phyloP scores from a whole-genome alignment of 2,329 filamentous ascomycete species.

The Hymenoscyphus scutula region DNA sequence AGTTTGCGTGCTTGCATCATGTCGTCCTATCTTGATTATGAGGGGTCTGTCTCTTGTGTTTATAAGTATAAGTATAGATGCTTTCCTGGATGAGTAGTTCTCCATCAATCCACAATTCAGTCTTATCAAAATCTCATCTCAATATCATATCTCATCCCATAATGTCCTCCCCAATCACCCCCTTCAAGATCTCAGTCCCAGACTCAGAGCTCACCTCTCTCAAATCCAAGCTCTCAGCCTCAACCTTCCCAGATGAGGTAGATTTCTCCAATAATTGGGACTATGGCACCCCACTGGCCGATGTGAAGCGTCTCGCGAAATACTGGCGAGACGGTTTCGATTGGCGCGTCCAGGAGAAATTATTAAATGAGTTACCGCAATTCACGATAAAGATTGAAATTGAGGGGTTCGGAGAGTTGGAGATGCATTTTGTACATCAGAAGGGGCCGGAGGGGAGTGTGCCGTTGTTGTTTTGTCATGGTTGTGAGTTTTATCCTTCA shows the following conservation, averaged over 20 bases:
- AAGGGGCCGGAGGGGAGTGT: constrained; percentile 53
- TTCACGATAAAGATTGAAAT: constrained; percentile 44
- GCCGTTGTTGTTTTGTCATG: constrained; percentile 66
- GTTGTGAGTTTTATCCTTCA: constrained; percentile 32
- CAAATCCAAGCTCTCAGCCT: constrained; percentile 11
- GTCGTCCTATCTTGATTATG: not conserved
- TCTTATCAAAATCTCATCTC: not conserved
- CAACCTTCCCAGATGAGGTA: constrained; percentile 13
- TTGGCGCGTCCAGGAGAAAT: constrained; percentile 23
- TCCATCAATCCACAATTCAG: not conserved
- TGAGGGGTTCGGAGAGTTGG: constrained; percentile 55
- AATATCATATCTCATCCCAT: not conserved
- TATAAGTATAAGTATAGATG: constrained; percentile 10
- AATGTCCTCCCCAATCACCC: constrained; percentile 13
- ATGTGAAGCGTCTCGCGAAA: constrained; percentile 12
- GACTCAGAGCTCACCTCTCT: constrained; percentile 9
- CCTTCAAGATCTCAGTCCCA: constrained; percentile 14
- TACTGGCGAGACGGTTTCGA: constrained; percentile 27
- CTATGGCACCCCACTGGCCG: constrained; percentile 11
- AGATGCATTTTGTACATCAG: constrained; percentile 65
- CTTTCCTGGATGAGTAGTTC: not conserved
- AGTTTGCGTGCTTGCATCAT: not conserved
- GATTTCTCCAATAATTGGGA: constrained; percentile 14
- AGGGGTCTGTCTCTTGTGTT: not conserved
- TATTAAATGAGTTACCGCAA: constrained; percentile 24